Percentiles rank a stretch among this genome's conserved stretches.
phyloP scores from a whole-genome alignment of 2,329 filamentous ascomycete genomes.

The Talaromyces albobiverticillius region DNA sequence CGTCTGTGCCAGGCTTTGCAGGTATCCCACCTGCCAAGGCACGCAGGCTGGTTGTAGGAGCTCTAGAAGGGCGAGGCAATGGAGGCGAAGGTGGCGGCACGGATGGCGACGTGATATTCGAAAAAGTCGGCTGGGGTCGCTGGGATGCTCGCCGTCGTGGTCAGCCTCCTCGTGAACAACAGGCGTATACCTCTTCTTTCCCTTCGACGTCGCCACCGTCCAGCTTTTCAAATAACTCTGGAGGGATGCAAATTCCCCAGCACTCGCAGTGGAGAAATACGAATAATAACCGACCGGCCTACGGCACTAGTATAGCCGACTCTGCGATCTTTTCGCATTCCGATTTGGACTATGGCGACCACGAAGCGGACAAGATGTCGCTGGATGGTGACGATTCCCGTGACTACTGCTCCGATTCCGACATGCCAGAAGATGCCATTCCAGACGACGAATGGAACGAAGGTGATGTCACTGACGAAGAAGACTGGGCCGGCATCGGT shows the following conservation, averaged over 20 bases:
- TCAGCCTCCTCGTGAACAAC: slow-evolving; percentile 45
- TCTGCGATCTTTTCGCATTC: slow-evolving; percentile 72
- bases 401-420: slow-evolving; percentile 70
- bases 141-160: slow-evolving; percentile 83
- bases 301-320: slow-evolving; percentile 63
- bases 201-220: slow-evolving; percentile 34
- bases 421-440: slow-evolving; percentile 63
- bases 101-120: slow-evolving; percentile 64
- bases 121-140: slow-evolving; percentile 95
- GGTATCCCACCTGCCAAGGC: slow-evolving; percentile 86
- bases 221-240: slow-evolving; percentile 47
- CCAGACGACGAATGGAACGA: slow-evolving; percentile 77
- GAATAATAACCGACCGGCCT: slow-evolving; percentile 39
- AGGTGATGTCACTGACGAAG: slow-evolving; percentile 87
- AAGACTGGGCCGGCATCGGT: slow-evolving; percentile 90
- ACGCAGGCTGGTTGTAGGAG: slow-evolving; percentile 84
- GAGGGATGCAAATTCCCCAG: slow-evolving; percentile 48
- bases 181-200: slow-evolving; percentile 41
- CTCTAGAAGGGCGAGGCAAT: slow-evolving; percentile 73
- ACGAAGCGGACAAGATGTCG: slow-evolving; percentile 95
- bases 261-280: slow-evolving; percentile 29
- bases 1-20: slow-evolving; percentile 88
- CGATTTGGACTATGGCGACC: slow-evolving; percentile 61
- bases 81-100: slow-evolving; percentile 52
- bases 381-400: slow-evolving; percentile 63